These are phyloP conservation scores for Kodamaea plutei DNA, from an alignment of 1,139 yeast species.

Conservation along the genomic window DNA sequence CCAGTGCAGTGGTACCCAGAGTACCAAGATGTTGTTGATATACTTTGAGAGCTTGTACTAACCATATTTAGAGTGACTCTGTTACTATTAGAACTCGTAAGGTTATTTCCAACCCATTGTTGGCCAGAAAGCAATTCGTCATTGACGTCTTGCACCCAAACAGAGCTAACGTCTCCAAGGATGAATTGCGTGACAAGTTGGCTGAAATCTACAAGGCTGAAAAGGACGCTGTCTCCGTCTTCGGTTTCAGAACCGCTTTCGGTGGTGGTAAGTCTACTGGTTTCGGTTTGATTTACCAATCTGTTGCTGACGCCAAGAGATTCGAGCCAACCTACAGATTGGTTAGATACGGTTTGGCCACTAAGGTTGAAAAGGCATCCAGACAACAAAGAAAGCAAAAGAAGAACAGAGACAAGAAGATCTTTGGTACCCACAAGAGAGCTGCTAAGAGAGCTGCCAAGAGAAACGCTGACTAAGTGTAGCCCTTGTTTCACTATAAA, in stretches of 20 bases:
- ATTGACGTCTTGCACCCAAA: conserved; percentile 99
- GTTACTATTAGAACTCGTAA: conserved; percentile 99
- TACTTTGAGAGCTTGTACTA: no score
- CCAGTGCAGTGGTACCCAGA: no score
- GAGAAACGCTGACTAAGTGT: conserved; percentile 52
- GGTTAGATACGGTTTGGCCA: conserved; percentile 98
- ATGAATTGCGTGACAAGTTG: conserved; percentile 97
- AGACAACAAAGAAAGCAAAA: conserved; percentile 99
- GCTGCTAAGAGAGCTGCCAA: conserved; percentile 88
- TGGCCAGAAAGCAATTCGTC: conserved; percentile 99
- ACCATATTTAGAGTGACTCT: conserved; percentile 78
- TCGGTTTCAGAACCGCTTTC: conserved; percentile 98
- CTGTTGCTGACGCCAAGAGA: conserved; percentile 95
- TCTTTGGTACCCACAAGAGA: conserved; percentile 96
- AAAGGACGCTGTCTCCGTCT: conserved; percentile 97
- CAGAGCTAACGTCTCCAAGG: conserved; percentile 99
- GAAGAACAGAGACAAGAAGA: conserved; percentile 99
- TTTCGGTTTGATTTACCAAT: conserved; percentile 98
- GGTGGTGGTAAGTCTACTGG: conserved; percentile 99
- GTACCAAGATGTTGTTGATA: no score
- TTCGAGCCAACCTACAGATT: conserved; percentile 99
- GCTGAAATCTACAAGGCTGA: conserved; percentile 97
- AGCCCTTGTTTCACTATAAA: conserved; percentile 2
- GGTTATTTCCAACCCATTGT: conserved; percentile 99
- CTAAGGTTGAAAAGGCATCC: conserved; percentile 93